Base-by-base conservation (phyloP, 768 basidiomycete genomes). In the Jaapia argillacea region DNA sequence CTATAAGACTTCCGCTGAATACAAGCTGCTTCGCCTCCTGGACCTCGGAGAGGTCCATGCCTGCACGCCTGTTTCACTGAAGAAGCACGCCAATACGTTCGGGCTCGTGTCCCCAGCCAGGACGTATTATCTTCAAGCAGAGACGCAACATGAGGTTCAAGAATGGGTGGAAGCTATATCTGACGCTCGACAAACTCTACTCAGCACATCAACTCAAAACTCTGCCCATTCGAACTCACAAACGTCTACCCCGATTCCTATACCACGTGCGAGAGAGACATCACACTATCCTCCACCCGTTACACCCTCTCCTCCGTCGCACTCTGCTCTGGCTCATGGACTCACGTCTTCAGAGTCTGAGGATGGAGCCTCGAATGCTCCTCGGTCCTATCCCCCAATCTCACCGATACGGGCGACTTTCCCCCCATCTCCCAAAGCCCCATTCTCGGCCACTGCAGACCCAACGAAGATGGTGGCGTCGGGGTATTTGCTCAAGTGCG, bases 401-500 rank as follows among this genome's bases (percentile, higher is more conserved):
- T 67, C 41, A 50, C 67, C 40, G 13, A 36, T 36, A 10, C 24
- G 28, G 6, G 47, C 41, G 16, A 28, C 47, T n/a, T 20, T 44
- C 6, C 47, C 67, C 0, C 74, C 79, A 14, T 72, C 77, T 7
- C 60, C 66, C 18, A 71, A 66, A n/a, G 54, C 57, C 44, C 45
- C 58, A n/a, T 38, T 55, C 5, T 58, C 60, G 4, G 35, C 50
- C 5, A 25, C 59, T 40, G 71, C 71, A 31, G 86, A 88, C 50
- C 72, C 74, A 16, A 67, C 76, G n/a, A 93, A 92, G 65, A 68
- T 81, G 28, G 81, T 99, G 28, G 58, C 94, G 3, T 79, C 80
- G 16, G 91, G 92, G 2, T 99, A 98, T 61, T 69, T 99, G 48
- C 91, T 93, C 86, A 98, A 98, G 57, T 92, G 90, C 60, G 92